phyloP scores from a whole-genome alignment of 176 grass and related monocot genomes.

The Raddia guianensis region DNA sequence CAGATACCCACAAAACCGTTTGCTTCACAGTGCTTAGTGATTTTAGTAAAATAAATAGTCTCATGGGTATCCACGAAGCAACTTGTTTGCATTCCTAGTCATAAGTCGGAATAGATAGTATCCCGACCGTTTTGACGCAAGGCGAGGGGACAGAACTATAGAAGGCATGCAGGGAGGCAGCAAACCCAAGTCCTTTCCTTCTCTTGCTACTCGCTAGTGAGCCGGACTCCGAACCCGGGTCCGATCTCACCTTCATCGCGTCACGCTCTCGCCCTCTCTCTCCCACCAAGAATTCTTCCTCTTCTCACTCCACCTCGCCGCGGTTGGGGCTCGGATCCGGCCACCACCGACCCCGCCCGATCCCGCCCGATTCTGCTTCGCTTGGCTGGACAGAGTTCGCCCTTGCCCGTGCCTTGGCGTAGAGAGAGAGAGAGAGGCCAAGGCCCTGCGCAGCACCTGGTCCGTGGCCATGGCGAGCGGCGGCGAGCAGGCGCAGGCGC shows the following conservation, averaged over 20 bases:
- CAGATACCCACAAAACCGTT: too few species aligned
- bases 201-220: too few species aligned
- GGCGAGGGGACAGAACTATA: too few species aligned
- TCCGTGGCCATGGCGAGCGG: conserved; percentile 40
- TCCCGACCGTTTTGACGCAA: too few species aligned
- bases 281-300: background rate
- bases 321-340: conserved; percentile 19
- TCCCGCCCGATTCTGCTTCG: background rate
- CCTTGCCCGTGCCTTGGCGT: background rate
- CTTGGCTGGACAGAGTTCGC: background rate
- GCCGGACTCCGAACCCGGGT: too few species aligned
- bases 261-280: background rate
- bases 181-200: too few species aligned
- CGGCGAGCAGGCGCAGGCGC: conserved; percentile 38
- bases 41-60: too few species aligned
- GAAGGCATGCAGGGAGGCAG: too few species aligned
- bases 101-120: too few species aligned
- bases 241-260: background rate
- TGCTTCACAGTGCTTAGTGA: too few species aligned
- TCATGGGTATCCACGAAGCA: too few species aligned
- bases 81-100: too few species aligned
- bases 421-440: background rate
- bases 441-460: background rate
- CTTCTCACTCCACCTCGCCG: conserved; percentile 23
- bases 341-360: background rate